Percentiles rank a stretch among this genome's conserved stretches.
phyloP scores from a whole-genome alignment of 345 rosid genomes.

The Salix udensis region DNA sequence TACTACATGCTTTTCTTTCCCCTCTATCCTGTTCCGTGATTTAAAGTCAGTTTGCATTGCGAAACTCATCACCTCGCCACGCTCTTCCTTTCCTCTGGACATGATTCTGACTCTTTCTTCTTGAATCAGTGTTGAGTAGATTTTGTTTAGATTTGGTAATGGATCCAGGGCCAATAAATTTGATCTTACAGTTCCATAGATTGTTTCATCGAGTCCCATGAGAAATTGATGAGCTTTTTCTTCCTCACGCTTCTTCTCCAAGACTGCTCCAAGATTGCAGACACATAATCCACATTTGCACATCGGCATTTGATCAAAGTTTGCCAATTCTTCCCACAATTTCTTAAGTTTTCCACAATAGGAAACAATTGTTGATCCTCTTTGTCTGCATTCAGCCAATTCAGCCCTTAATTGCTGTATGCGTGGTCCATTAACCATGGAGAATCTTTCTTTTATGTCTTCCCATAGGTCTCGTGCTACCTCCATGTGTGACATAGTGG shows the following conservation, averaged over 20 bases:
- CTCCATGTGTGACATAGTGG: background rate
- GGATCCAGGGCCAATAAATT: background rate
- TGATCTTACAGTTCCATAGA: background rate
- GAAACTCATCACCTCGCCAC: background rate
- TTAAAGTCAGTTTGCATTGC: background rate
- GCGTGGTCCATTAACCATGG: background rate
- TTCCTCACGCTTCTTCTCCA: background rate
- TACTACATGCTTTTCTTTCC: background rate
- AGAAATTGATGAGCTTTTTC: background rate
- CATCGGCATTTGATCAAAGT: background rate
- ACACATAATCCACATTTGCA: background rate
- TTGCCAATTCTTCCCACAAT: background rate
- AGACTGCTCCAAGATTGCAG: background rate
- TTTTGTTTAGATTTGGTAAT: background rate
- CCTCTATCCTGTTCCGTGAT: background rate
- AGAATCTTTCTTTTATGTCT: background rate
- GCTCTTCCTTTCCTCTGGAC: background rate
- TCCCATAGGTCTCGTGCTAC: background rate
- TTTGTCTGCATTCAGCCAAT: background rate
- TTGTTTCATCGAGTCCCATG: background rate
- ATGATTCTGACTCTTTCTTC: background rate
- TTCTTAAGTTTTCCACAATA: background rate
- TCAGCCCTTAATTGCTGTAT: background rate
- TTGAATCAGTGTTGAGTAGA: background rate
- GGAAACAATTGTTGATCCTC: background rate